Evolutionary conservation across 495 filamentous ascomycete genomes (phyloP).

Genomic region (Xylaria bambusicola): DNA sequence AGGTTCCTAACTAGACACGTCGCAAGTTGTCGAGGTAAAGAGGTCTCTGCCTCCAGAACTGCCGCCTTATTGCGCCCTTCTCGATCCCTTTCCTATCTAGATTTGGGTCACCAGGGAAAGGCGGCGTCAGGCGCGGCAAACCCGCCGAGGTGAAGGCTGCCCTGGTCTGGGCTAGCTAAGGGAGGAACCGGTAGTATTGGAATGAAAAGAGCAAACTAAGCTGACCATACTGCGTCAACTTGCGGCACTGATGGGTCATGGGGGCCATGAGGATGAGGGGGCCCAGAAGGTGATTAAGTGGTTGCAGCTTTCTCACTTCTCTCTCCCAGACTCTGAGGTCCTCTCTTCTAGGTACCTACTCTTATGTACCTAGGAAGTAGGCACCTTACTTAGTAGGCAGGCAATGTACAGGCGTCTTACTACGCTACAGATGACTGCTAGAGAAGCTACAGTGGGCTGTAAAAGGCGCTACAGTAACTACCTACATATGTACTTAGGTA

Average conservation of each 20-base stretch:
- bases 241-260: conserved; percentile 13
- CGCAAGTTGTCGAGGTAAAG: too few species aligned
- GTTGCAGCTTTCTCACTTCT: conserved; percentile 9
- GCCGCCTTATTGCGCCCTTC: neutral
- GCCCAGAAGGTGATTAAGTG: conserved; percentile 9
- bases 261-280: too few species aligned
- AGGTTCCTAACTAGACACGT: too few species aligned
- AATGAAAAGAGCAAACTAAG: neutral
- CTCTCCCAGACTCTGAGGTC: too few species aligned
- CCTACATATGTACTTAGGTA: too few species aligned
- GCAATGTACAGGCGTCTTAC: neutral
- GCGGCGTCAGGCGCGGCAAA: conserved; percentile 13
- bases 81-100: conserved; percentile 1
- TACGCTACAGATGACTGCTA: too few species aligned
- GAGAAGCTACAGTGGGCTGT: too few species aligned
- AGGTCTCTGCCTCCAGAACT: neutral
- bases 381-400: too few species aligned
- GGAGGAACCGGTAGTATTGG: neutral
- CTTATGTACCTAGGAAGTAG: neutral
- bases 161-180: neutral
- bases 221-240: neutral
- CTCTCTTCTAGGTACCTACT: neutral
- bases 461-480: too few species aligned
- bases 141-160: neutral
- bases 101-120: neutral